Evolutionary conservation across 305 asterid species (phyloP).

Genomic region (Lippia alba): DNA sequence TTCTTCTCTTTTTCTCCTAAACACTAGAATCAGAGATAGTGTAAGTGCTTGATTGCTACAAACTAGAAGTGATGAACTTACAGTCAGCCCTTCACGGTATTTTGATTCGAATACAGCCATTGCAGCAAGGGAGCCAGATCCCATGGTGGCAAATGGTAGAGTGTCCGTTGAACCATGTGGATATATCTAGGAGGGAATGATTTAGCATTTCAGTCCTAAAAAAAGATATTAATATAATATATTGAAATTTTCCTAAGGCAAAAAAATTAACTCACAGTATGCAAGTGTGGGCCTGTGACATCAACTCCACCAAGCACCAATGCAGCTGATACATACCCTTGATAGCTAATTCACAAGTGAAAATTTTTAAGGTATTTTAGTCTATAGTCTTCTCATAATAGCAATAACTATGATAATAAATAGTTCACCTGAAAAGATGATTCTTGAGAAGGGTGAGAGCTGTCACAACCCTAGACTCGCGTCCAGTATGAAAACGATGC

Average conservation of each 20-base stretch:
- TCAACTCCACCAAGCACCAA: conserved; percentile 98
- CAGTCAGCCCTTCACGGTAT: conserved; percentile 81
- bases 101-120: conserved; percentile 88
- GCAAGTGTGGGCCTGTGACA: conserved; percentile 89
- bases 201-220: conserved; percentile 30
- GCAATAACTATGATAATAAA: conserved; percentile 23
- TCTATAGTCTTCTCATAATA: conserved; percentile 22
- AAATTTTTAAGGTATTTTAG: conserved; percentile 24
- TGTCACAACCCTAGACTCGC: conserved; percentile 93
- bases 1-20: too few species aligned
- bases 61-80: conserved; percentile 48
- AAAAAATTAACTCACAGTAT: conserved; percentile 68
- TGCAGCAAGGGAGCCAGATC: conserved; percentile 99
- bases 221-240: neutral
- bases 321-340: conserved; percentile 92
- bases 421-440: conserved; percentile 79
- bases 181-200: conserved; percentile 61
- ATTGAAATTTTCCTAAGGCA: neutral
- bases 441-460: conserved; percentile 86
- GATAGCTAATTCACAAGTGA: conserved; percentile 58
- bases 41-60: conserved; percentile 15
- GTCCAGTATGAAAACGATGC: conserved; percentile 88
- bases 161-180: conserved; percentile 98
- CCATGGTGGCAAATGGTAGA: conserved; percentile 98
- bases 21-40: too few species aligned